phyloP scores from a whole-genome alignment of 257 asterid species.

The Nicotiana sylvestris region DNA sequence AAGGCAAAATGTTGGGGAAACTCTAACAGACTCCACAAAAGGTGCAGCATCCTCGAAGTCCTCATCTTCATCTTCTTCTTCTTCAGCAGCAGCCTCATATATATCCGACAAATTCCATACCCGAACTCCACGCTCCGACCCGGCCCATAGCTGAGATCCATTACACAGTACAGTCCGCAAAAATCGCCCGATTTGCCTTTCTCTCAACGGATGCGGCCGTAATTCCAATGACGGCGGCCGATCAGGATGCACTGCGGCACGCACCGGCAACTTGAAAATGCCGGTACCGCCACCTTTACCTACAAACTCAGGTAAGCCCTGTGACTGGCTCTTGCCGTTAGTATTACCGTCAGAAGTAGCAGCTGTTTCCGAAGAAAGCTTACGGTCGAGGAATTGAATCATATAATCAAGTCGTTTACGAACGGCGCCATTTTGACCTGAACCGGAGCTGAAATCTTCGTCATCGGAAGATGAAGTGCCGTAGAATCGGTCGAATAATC shows the following conservation, averaged over 20 bases:
- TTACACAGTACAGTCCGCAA: constrained; percentile 56
- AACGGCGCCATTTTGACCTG: constrained; percentile 39
- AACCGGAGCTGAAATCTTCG: constrained; percentile 35
- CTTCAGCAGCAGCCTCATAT: constrained; percentile 36
- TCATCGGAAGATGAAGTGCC: constrained; percentile 59
- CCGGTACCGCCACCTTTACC: constrained; percentile 64
- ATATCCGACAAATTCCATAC: constrained; percentile 70
- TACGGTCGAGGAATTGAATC: constrained; percentile 81
- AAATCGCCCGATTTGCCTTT: constrained; percentile 68
- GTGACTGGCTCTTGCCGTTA: constrained; percentile 11
- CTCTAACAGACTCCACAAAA: constrained; percentile 53
- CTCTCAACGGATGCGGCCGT: constrained; percentile 87
- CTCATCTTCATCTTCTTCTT: constrained; percentile 33
- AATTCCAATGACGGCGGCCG: constrained; percentile 81
- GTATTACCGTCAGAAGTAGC: constrained; percentile 16
- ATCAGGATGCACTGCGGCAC: constrained; percentile 61
- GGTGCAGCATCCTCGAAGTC: constrained; percentile 59
- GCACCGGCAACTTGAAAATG: constrained; percentile 58
- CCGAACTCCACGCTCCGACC: constrained; percentile 79
- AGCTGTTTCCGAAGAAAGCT: constrained; percentile 45
- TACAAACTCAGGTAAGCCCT: constrained; percentile 62
- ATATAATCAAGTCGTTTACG: constrained; percentile 82
- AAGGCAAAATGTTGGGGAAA: constrained; percentile 56
- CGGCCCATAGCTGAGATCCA: constrained; percentile 87
- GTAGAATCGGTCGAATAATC: constrained; percentile 79